Base-by-base conservation (phyloP, 208 protist genomes). In the Trypanosoma avium region DNA sequence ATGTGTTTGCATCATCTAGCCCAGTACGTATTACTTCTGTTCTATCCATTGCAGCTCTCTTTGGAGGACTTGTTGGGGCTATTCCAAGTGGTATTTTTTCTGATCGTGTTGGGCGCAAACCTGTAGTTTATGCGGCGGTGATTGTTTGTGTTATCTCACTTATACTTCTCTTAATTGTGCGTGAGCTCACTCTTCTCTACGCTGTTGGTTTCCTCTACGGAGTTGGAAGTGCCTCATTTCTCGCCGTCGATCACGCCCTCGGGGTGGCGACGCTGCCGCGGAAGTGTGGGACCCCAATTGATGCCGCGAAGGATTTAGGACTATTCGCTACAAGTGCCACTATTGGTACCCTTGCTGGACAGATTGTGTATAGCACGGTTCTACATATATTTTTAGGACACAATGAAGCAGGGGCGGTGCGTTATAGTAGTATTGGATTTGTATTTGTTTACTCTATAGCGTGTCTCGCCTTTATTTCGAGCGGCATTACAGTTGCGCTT, bases 281-380 rank as follows among this genome's bases (percentile, higher is more conserved):
- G 4, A 62, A 70, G n/a, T 17, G 29, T 33, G 63, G 52, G 40
- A 1, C 54, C 0, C 66, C 73, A n/a, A 61, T 70, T 32, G 67
- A 79, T 55, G 61, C 73, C 17, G 73, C 73, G 43, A 79, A 75
- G 55, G 68, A 75, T 50, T 63, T 79, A 33, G 68, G 68, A 7
- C 17, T 79, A 7, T 75, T 79, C 42, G 55, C 62, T 13, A 75
- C 62, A 38, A 70, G 60, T 48, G 73, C 68, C 17, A 73, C 68
- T 6, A 43, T 79, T 19, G 73, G 73, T 1, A 59, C 54, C 22
- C 24, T 75, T 19, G 3, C 64, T 49, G 73, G 73, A 21, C 67
- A 79, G 29, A 46, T 79, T 3, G 21, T 72, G 3, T 75, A 79
- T 33, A 68, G 68, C 4, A 22, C 30, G 4, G 29, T 75, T 26